These are phyloP conservation scores for Angomonas desouzai DNA, from an alignment of 208 protist genomes.

Conservation along the genomic window DNA sequence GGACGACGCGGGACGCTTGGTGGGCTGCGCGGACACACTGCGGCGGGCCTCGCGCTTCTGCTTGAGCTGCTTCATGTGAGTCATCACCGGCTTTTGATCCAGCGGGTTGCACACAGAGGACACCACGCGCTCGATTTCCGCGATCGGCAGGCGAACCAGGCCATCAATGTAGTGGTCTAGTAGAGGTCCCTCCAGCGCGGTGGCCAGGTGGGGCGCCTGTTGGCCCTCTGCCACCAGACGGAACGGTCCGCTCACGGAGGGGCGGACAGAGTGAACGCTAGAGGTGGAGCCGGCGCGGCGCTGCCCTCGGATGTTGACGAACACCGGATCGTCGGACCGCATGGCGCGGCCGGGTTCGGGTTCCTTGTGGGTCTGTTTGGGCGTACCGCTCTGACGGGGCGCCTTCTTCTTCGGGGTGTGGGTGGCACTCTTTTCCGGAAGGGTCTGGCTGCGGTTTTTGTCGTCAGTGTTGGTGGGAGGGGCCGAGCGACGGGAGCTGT, in stretches of 20 bases:
- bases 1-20: background rate
- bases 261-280: background rate
- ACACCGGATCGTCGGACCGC: slow-evolving; percentile 17
- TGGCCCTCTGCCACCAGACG: slow-evolving; percentile 25
- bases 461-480: slow-evolving; percentile 1
- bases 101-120: slow-evolving; percentile 19
- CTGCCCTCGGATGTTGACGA: slow-evolving; percentile 13
- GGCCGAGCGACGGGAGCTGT: background rate
- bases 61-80: slow-evolving; percentile 32
- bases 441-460: background rate
- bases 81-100: slow-evolving; percentile 36
- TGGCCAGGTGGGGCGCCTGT: slow-evolving; percentile 29
- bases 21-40: background rate
- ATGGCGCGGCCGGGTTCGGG: slow-evolving; percentile 4
- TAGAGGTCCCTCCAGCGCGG: slow-evolving; percentile 33
- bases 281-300: slow-evolving; percentile 17
- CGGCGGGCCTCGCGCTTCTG: slow-evolving; percentile 9
- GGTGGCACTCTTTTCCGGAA: background rate
- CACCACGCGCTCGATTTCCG: slow-evolving; percentile 47
- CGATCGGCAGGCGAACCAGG: slow-evolving; percentile 31
- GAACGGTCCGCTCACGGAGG: slow-evolving; percentile 11
- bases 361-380: background rate
- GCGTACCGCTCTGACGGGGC: background rate
- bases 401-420: slow-evolving; percentile 2
- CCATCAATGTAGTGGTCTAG: slow-evolving; percentile 32